A percentile compares a stretch with the other conserved stretches of the same genome.
phyloP scores from a whole-genome alignment of 129 eudicot species.

The Centrapalus pauciflorus region DNA sequence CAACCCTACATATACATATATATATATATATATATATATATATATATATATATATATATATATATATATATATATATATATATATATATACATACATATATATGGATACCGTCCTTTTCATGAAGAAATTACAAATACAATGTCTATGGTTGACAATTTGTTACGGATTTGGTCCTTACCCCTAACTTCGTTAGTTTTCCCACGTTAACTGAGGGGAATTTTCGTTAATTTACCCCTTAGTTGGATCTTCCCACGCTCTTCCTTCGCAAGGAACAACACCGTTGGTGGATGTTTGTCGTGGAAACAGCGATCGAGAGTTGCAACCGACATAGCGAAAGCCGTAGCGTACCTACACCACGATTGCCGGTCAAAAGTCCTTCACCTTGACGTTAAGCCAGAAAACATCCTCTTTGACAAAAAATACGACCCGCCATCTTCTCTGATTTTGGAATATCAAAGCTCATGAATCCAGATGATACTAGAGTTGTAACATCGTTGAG shows the following conservation, averaged over 20 bases:
- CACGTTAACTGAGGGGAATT: too few relatives aligned
- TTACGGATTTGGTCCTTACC: too few relatives aligned
- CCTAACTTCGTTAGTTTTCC: too few relatives aligned
- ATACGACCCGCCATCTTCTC: slow-evolving; percentile 49
- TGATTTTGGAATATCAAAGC: slow-evolving; percentile 77
- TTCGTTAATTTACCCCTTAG: too few relatives aligned
- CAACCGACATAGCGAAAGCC: slow-evolving; percentile 70
- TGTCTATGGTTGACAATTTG: too few relatives aligned
- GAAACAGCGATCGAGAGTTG: slow-evolving; percentile 42
- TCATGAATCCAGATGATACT: slow-evolving; percentile 62
- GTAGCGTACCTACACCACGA: slow-evolving; percentile 80
- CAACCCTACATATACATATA: too few relatives aligned
- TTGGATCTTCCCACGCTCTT: slow-evolving; percentile 46
- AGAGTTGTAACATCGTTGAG: slow-evolving; percentile 42
- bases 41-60: too few relatives aligned
- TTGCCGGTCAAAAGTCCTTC: slow-evolving; percentile 65
- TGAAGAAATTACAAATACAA: too few relatives aligned
- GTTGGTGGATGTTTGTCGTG: slow-evolving; percentile 55
- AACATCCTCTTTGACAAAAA: slow-evolving; percentile 54
- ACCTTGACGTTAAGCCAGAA: slow-evolving; percentile 81
- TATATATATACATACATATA: too few relatives aligned
- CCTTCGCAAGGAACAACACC: not conserved
- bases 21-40: too few relatives aligned
- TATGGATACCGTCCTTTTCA: too few relatives aligned
- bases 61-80: too few relatives aligned